A percentile compares a stretch with the other conserved stretches of the same genome.
These are phyloP conservation scores for Skeletonema marinoi DNA, from an alignment of 108 stramenopile species.

Conservation along the genomic window DNA sequence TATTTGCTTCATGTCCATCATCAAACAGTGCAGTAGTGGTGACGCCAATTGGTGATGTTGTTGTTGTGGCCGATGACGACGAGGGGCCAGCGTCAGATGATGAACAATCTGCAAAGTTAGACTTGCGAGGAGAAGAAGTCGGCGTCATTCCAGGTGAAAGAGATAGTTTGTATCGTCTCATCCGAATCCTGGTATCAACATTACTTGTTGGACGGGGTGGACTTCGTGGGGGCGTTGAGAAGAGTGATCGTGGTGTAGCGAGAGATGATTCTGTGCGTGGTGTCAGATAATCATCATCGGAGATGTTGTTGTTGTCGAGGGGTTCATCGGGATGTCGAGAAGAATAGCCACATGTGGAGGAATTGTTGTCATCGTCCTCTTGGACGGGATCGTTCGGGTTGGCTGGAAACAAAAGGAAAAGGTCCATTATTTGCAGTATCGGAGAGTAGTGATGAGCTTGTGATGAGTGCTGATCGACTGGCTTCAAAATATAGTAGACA, in stretches of 20 bases:
- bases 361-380: not conserved
- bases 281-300: not conserved
- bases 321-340: not conserved
- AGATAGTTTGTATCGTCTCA: conserved; percentile 7
- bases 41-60: not conserved
- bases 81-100: not conserved
- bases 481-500: not conserved
- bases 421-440: not conserved
- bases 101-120: not conserved
- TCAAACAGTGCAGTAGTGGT: not conserved
- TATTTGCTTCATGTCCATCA: not conserved
- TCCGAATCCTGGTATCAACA: conserved; percentile 10
- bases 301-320: not conserved
- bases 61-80: not conserved
- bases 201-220: conserved; percentile 28
- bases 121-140: not conserved
- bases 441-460: not conserved
- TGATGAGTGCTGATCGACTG: not conserved
- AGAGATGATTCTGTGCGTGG: not conserved
- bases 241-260: conserved; percentile 17
- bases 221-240: conserved; percentile 18
- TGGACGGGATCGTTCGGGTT: not conserved
- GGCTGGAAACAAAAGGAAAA: not conserved
- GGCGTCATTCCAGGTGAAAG: conserved; percentile 1
- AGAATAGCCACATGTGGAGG: not conserved